Percentiles rank a stretch among this genome's conserved stretches.
phyloP scores from a whole-genome alignment of 306 rosid genomes.

The Cercis canadensis region DNA sequence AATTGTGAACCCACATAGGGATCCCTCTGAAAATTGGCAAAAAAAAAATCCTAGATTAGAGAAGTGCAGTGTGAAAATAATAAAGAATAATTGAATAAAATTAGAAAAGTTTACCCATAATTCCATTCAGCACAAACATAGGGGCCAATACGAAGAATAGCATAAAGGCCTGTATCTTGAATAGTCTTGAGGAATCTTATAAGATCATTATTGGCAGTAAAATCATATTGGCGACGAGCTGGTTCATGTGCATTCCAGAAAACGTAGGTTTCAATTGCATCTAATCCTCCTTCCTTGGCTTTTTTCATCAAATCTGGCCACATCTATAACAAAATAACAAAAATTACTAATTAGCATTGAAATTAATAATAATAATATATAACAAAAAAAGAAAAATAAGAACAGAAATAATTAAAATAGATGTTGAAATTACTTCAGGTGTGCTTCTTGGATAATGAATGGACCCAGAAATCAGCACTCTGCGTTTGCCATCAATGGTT shows the following conservation, averaged over 20 bases:
- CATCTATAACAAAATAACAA: conserved; percentile 38
- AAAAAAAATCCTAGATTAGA: not conserved
- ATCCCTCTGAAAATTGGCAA: conserved; percentile 49
- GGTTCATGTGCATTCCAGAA: conserved; percentile 66
- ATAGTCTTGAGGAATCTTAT: conserved; percentile 56
- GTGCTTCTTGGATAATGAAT: conserved; percentile 75
- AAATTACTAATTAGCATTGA: not conserved
- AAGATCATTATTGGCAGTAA: conserved; percentile 45
- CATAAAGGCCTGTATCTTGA: conserved; percentile 58
- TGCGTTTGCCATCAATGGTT: conserved; percentile 49
- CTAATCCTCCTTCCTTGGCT: conserved; percentile 60
- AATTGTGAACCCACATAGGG: conserved; percentile 65
- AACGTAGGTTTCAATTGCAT: conserved; percentile 62
- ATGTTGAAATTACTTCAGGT: conserved; percentile 46
- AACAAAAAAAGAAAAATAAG: not conserved
- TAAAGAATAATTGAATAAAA: no score
- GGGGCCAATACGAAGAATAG: conserved; percentile 74
- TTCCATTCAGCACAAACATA: conserved; percentile 72
- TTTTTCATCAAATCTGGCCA: conserved; percentile 65
- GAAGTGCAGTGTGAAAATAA: not conserved
- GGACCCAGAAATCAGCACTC: conserved; percentile 47
- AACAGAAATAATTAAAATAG: not conserved
- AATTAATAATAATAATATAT: not conserved
- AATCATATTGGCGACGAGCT: conserved; percentile 50
- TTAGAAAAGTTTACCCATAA: conserved; percentile 52